Evolutionary conservation across 805 yeast genomes (phyloP).

Genomic region (Teunomyces funiuensis): DNA sequence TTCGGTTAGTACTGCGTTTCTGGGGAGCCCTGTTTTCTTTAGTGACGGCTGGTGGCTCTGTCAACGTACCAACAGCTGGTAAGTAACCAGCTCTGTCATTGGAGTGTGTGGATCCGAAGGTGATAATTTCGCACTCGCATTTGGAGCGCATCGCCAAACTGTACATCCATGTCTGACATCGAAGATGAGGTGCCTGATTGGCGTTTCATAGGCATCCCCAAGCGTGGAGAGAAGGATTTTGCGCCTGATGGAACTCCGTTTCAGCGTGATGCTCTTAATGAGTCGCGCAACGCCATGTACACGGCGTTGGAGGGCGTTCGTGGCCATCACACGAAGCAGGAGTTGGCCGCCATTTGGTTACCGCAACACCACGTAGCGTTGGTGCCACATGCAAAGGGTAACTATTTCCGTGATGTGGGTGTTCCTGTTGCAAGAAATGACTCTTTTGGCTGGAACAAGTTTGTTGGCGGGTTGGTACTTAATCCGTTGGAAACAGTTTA

Average conservation of each 20-base stretch:
- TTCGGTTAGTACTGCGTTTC: constrained; percentile 10
- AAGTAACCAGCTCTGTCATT: constrained; percentile 19
- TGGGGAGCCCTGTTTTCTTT: not conserved
- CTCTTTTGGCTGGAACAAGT: constrained; percentile 7
- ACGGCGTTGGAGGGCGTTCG: constrained; percentile 55
- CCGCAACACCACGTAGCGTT: constrained; percentile 25
- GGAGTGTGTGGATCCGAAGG: not conserved
- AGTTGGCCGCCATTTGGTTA: constrained; percentile 51
- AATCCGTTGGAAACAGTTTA: constrained; percentile 71
- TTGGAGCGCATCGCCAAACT: constrained; percentile 1
- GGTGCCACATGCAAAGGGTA: constrained; percentile 60
- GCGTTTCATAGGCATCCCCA: constrained; percentile 50
- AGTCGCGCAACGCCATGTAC: constrained; percentile 71
- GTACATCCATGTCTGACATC: constrained; percentile 22
- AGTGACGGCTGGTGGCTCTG: not conserved
- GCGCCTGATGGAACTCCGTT: constrained; percentile 73
- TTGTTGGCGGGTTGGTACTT: constrained; percentile 44
- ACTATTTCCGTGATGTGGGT: constrained; percentile 74
- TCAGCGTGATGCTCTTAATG: constrained; percentile 49
- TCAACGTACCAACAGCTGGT: constrained; percentile 19
- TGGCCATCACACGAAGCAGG: constrained; percentile 49
- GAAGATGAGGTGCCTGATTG: constrained; percentile 55
- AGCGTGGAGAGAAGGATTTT: constrained; percentile 81
- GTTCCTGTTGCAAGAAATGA: constrained; percentile 31
- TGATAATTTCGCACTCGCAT: not conserved